Conservation (phyloP, 2,329 filamentous ascomycete genomes). For the Xylariaceae sp. region DNA sequence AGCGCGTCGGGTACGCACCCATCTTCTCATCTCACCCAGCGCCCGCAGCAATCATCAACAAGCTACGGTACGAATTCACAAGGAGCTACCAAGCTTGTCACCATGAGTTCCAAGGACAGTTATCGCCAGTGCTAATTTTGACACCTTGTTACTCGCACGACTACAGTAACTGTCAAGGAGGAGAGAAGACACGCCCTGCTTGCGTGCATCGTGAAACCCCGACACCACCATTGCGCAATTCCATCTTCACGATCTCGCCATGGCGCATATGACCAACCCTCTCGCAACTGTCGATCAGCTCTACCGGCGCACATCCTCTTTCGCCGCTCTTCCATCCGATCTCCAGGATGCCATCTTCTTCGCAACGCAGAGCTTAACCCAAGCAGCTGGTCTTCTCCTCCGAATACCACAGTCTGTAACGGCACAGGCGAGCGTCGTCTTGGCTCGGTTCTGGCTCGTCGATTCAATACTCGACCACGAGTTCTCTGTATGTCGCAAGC, state of each 20-base stretch:
- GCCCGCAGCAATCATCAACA: too few relatives aligned
- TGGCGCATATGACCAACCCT: slow-evolving; percentile 67
- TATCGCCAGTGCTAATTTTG: too few relatives aligned
- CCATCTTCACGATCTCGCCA: slow-evolving; percentile 25
- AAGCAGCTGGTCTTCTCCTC: slow-evolving; percentile 77
- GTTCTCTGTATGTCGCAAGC: slow-evolving; percentile 46
- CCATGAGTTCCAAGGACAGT: too few relatives aligned
- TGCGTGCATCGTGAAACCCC: too few relatives aligned
- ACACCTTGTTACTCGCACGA: too few relatives aligned
- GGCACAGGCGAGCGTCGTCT: slow-evolving; percentile 77
- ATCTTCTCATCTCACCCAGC: too few relatives aligned
- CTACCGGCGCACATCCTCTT: slow-evolving; percentile 46
- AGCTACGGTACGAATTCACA: too few relatives aligned
- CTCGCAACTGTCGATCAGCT: slow-evolving; percentile 72
- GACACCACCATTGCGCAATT: too few relatives aligned
- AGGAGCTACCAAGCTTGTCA: too few relatives aligned
- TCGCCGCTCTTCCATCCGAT: slow-evolving; percentile 61
- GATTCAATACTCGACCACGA: slow-evolving; percentile 56
- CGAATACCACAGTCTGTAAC: slow-evolving; percentile 82
- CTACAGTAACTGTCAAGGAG: too few relatives aligned
- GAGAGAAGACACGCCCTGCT: too few relatives aligned
- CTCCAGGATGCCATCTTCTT: slow-evolving; percentile 71
- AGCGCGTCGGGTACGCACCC: too few relatives aligned
- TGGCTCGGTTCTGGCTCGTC: slow-evolving; percentile 76
- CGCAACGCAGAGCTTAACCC: slow-evolving; percentile 69